A percentile compares a stretch with the other conserved stretches of the same genome.
These are phyloP conservation scores for Piedraia hortae DNA, from an alignment of 2,329 filamentous ascomycete species.

Conservation along the genomic window DNA sequence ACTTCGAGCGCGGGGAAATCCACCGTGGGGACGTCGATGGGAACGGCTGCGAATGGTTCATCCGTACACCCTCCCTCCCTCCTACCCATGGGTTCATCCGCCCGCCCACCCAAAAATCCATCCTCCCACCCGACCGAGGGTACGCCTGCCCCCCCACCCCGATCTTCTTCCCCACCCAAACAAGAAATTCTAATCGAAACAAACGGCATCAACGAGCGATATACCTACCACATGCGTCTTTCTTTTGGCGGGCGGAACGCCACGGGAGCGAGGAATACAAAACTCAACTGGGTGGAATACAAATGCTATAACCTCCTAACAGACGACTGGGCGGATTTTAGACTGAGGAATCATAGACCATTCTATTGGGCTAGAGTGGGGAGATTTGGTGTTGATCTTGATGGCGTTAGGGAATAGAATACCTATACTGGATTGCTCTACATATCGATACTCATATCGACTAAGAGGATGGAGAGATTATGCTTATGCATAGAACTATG, in stretches of 20 bases:
- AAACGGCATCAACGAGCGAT: slow-evolving; percentile 51
- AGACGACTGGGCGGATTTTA: slow-evolving; percentile 73
- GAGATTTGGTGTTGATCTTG: slow-evolving; percentile 20
- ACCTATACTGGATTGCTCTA: too few relatives aligned
- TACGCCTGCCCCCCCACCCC: too few relatives aligned
- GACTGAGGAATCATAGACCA: slow-evolving; percentile 30
- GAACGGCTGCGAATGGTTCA: too few relatives aligned
- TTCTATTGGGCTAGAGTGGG: slow-evolving; percentile 35
- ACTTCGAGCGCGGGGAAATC: slow-evolving; percentile 21
- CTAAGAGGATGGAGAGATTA: too few relatives aligned
- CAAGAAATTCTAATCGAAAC: slow-evolving; percentile 62
- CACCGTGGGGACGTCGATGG: slow-evolving; percentile 4
- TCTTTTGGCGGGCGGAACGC: slow-evolving; percentile 26
- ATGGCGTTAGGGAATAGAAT: too few relatives aligned
- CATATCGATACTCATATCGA: too few relatives aligned
- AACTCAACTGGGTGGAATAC: slow-evolving; percentile 65
- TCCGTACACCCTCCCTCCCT: too few relatives aligned
- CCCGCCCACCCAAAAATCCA: too few relatives aligned
- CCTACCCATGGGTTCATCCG: too few relatives aligned
- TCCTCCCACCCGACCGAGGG: slow-evolving; percentile 30
- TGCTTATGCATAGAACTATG: too few relatives aligned
- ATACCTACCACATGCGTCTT: slow-evolving; percentile 63
- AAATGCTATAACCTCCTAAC: slow-evolving; percentile 77
- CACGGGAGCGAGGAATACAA: slow-evolving; percentile 50
- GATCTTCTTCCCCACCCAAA: slow-evolving; percentile 26